Evolutionary conservation across 1,284 basidiomycete species (phyloP), one percentile per base, ranked within the genome.

Genomic region (Naganishia liquefaciens): DNA sequence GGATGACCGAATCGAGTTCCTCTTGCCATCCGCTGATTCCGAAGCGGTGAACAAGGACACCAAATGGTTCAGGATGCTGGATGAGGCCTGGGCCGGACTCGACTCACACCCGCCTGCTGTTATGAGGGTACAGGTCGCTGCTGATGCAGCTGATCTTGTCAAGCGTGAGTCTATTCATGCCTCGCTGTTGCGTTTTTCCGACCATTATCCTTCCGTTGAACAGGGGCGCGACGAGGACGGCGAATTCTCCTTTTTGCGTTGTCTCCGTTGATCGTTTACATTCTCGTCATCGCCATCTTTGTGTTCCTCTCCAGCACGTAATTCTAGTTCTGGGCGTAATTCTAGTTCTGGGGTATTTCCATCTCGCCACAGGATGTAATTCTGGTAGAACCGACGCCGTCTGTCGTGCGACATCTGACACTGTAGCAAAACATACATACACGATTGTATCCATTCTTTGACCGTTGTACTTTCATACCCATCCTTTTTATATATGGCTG

Each of bases 1-100:
- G 2, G 46, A 60, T 27, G 46, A 49, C 4, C 57, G 57, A 17
- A 60, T 60, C 57, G 57, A 60, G 33, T 60, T 60, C 33, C 57
- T 60, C 46, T 25, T 60, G 7, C 57, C 57, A 1, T 60, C 57
- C 5, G 39, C 57, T 3, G 57, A 60, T 17, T 60, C 57, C 9
- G 57, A 60, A 17, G 47, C 57, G n/a, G 57, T 60, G 13, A 60
- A 46, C 30, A 60, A 60, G 46, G 57, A 60, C n/a, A 60, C 57
- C 21, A 60, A 60, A 23, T 60, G 57, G 57, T 60, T 60, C 33
- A 30, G 44, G 15, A 60, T 60, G 57, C 57, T 60, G 21, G 57
- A 60, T 40, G 57, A 60, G 50, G 57, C 57, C 1, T 60, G 57
- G 57, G 57, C 21, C n/a, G 46, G 57, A 19, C 19, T 60, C 13